phyloP scores from a whole-genome alignment of 2,329 filamentous ascomycete genomes.

The Conoideocrella luteorostrata region DNA sequence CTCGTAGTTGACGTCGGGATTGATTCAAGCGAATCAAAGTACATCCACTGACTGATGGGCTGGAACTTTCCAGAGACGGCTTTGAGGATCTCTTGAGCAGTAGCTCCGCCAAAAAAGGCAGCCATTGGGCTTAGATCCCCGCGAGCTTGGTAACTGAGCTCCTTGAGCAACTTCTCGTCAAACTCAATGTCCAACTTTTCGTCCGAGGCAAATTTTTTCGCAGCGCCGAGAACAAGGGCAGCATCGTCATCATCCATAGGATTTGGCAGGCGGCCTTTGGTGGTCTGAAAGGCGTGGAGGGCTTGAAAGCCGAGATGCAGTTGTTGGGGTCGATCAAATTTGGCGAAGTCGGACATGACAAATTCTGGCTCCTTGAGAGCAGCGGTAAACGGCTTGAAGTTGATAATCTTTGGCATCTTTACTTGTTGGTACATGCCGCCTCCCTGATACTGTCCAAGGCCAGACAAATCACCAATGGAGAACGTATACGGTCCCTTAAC shows the following conservation, averaged over 20 bases:
- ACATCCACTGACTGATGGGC: constrained; percentile 92
- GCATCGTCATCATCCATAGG: constrained; percentile 85
- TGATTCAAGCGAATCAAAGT: constrained; percentile 97
- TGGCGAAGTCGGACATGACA: constrained; percentile 90
- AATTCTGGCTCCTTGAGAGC: constrained; percentile 84
- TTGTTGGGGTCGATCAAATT: constrained; percentile 90
- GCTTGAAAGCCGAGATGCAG: constrained; percentile 91
- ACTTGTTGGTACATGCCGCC: constrained; percentile 92
- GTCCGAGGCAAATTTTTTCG: constrained; percentile 66
- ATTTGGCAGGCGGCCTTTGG: constrained; percentile 68
- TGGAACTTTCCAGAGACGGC: constrained; percentile 96
- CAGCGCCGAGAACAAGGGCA: constrained; percentile 65
- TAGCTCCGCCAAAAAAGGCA: constrained; percentile 88
- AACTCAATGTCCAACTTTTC: constrained; percentile 65
- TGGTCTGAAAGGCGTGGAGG: constrained; percentile 75
- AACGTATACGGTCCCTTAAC: constrained; percentile 97
- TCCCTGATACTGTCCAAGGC: constrained; percentile 76
- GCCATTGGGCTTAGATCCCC: constrained; percentile 90
- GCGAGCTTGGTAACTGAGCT: constrained; percentile 88
- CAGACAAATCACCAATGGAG: constrained; percentile 88
- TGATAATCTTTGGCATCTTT: constrained; percentile 93
- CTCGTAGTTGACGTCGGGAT: constrained; percentile 69
- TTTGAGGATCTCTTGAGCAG: constrained; percentile 93
- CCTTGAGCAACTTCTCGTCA: constrained; percentile 85
- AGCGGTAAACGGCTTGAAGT: constrained; percentile 75